These are phyloP conservation scores for Tetrapisispora arboricola DNA, from an alignment of 805 yeast species.

Conservation along the genomic window DNA sequence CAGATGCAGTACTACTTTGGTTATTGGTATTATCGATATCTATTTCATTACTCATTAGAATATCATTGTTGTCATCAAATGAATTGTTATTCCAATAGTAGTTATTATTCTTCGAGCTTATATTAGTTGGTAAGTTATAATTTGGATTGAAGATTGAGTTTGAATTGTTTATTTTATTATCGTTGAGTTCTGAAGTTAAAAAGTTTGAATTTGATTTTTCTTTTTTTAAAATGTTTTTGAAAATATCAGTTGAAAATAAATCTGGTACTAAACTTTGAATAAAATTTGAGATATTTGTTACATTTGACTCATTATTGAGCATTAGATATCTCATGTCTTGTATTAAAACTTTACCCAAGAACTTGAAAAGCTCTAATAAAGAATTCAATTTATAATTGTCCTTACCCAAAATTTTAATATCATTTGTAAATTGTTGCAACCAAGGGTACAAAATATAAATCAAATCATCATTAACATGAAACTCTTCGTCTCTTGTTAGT, in stretches of 20 bases:
- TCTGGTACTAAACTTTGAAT: conserved; percentile 24
- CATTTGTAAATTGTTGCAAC: conserved; percentile 22
- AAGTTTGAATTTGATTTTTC: background rate
- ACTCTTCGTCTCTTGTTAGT: conserved; percentile 13
- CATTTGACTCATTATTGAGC: conserved; percentile 9
- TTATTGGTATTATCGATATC: background rate
- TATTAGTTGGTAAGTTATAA: background rate
- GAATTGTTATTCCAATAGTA: background rate
- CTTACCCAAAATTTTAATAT: conserved; percentile 20
- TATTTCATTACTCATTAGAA: background rate
- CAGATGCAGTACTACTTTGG: background rate
- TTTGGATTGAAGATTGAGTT: background rate
- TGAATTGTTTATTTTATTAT: background rate
- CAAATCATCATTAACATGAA: conserved; percentile 19
- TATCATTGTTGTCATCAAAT: background rate
- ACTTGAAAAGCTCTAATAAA: conserved; percentile 26
- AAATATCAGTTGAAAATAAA: conserved; percentile 16
- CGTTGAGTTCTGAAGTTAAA: background rate
- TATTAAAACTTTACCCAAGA: conserved; percentile 20
- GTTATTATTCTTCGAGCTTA: background rate
- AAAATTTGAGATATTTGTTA: conserved; percentile 23
- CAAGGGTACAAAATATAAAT: conserved; percentile 24
- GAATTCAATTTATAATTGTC: conserved; percentile 27
- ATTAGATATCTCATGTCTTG: conserved; percentile 23
- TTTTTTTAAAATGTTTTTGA: conserved; percentile 6